Conservation (phyloP, 2,329 filamentous ascomycete species). For the Tolypocladium paradoxum region DNA sequence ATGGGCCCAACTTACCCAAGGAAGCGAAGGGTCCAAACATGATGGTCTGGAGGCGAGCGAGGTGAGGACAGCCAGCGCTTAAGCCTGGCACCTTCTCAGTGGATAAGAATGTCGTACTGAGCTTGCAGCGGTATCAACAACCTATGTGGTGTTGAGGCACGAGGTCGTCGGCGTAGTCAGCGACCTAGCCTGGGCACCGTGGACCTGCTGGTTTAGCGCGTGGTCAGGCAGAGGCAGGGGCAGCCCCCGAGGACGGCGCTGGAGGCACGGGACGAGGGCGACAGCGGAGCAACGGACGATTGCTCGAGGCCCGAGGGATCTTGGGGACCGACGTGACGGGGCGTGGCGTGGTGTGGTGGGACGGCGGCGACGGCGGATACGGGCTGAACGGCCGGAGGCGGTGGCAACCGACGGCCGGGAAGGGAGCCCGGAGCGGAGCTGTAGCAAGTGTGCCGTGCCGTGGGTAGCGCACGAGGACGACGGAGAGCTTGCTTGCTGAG, state of each 20-base stretch:
- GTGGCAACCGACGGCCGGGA: neutral
- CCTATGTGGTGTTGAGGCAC: neutral
- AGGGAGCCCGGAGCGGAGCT: neutral
- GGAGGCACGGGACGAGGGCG: neutral
- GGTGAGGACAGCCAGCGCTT: conserved; percentile 1
- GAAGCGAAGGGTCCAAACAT: conserved; percentile 34
- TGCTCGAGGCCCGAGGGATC: neutral
- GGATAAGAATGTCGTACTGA: neutral
- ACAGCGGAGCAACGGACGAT: neutral
- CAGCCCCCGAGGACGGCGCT: neutral
- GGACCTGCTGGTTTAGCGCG: neutral
- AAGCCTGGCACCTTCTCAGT: neutral
- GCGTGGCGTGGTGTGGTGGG: neutral
- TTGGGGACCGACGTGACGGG: neutral
- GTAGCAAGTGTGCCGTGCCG: neutral
- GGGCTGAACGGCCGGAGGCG: neutral
- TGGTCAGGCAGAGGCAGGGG: neutral
- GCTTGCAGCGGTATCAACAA: neutral
- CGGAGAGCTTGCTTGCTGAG: neutral
- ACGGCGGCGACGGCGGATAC: neutral
- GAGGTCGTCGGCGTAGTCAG: neutral
- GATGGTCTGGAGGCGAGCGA: conserved; percentile 10
- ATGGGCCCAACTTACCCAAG: conserved; percentile 23
- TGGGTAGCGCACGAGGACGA: neutral
- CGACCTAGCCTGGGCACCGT: neutral